phyloP scores from a whole-genome alignment of 2,329 filamentous ascomycete genomes.

The Penicillium sp. region DNA sequence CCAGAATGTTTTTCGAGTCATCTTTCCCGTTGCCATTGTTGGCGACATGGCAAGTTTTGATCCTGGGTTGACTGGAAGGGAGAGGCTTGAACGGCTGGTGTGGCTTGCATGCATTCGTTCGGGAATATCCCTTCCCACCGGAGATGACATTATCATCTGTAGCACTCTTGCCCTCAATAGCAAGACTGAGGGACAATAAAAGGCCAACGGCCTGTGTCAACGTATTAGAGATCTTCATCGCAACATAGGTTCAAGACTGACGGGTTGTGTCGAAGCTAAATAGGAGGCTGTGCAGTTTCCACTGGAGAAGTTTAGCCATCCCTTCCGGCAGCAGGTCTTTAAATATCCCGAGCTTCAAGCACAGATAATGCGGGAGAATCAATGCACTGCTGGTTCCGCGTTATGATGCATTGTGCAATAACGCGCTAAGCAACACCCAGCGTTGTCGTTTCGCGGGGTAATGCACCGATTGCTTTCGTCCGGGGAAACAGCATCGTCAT shows the following conservation, averaged over 20 bases:
- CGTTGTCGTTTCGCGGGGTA: no score
- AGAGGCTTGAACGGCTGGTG: constrained; percentile 31
- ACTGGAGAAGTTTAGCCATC: no score
- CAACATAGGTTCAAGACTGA: no score
- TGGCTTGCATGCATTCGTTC: constrained; percentile 28
- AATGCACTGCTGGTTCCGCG: no score
- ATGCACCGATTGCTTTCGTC: constrained; percentile 10
- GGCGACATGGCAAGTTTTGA: constrained; percentile 31
- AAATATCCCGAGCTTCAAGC: no score
- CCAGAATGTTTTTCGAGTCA: constrained; percentile 53
- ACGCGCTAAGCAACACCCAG: no score
- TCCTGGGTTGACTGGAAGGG: constrained; percentile 24
- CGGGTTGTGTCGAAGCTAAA: no score
- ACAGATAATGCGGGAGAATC: no score
- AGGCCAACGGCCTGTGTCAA: constrained; percentile 25
- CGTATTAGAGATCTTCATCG: constrained; percentile 28
- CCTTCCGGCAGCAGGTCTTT: no score
- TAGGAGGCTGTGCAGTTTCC: no score
- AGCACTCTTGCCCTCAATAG: constrained; percentile 20
- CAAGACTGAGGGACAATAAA: constrained; percentile 17
- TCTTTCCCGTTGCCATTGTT: constrained; percentile 38
- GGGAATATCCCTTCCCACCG: constrained; percentile 10
- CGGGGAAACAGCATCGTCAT: constrained; percentile 17
- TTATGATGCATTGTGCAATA: no score
- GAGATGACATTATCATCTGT: no score